Base-by-base conservation (phyloP, 805 yeast species). In the Vanderwaltozyma yarrowii region DNA sequence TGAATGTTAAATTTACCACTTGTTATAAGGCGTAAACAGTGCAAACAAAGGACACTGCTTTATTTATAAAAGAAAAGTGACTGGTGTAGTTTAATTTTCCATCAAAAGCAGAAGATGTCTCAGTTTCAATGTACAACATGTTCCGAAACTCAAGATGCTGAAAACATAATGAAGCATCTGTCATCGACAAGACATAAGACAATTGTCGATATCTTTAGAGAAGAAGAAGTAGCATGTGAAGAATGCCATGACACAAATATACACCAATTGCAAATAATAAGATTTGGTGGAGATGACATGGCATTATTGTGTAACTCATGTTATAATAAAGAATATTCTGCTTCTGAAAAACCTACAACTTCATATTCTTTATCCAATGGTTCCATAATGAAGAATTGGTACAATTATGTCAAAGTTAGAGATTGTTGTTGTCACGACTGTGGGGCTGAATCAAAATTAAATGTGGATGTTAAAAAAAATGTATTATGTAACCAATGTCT, bases 241-340 rank as follows among this genome's bases (percentile, higher is more conserved):
- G 73, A 69, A 30, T 76, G 82, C 53, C 64, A 63, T 16, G 73
- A 74, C 46, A 46, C 64, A 28, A 76, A 74, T 46, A 64, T 76
- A 34, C 79, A 74, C 52, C 70, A 68, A 47, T 58, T 76, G 38
- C 66, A 61, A 36, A 61, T 76, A 32, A 60, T 71, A 7, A 53
- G 80, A 28, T 71, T 65, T 50, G 80, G 77, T 2, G 73, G 77
- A 21, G 65, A 70, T 14, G 79, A 74, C 46, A 69, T 76, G 67
- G 54, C 67, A 0, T 52, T 74, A 41, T 51, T 73, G 16, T 76
- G 82, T 49, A 60, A 58, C 24, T 33, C 42, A 4, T 76, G 82
- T 50, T 54, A 66, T 16, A 48, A 45, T 25, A 71, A 69, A 42
- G 67, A 62, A 21, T 47, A 46, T 14, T n/a, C 38, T 10, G 51